Base-by-base conservation (phyloP, 176 grass and related monocot genomes). In the Eragrostis curvula region DNA sequence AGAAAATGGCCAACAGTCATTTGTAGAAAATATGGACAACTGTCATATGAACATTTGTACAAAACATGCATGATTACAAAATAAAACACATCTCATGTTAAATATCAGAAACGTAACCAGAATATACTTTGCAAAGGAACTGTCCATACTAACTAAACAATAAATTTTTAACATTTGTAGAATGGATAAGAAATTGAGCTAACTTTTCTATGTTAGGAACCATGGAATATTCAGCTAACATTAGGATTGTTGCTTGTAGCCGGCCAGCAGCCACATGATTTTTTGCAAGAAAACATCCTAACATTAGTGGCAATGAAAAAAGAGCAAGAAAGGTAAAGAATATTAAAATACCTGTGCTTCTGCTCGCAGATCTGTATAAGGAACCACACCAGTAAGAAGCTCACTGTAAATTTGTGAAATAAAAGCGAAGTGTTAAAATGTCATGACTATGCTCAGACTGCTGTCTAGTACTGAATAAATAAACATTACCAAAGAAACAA, bases 311-410 rank as follows among this genome's bases (percentile, higher is more conserved):
- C 42, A 59, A 30, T 56, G 28, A 66, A 64, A 84, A 68, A 75
- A 42, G 14, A 57, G 40, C 7, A 45, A 28, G 5, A 47, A 29
- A 79, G n/a, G 63, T 50, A 88, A 83, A 83, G 36, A 77, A 44
- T 2, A 42, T 65, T 69, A 60, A 88, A 90, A 52, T 86, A 98
- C 96, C 93, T 98, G 96, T 63, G 96, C 96, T 98, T 98, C 96
- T 73, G 96, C 90, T 85, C 87, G 73, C 21, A 95, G 87, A 85
- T 98, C 93, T 83, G 96, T 98, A 66, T 98, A 93, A 70, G 96
- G 96, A 40, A 98, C 93, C 81, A 95, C 93, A 85, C 90, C 90
- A 72, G 93, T 95, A 82, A 95, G 92, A 88, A 98, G 87, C 62
- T 98, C 96, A 82, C 96, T 98, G 88, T 62, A 93, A 70, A 89